These are phyloP conservation scores for Gossypium gossypioides DNA, from an alignment of 441 rosid species.

Conservation along the genomic window DNA sequence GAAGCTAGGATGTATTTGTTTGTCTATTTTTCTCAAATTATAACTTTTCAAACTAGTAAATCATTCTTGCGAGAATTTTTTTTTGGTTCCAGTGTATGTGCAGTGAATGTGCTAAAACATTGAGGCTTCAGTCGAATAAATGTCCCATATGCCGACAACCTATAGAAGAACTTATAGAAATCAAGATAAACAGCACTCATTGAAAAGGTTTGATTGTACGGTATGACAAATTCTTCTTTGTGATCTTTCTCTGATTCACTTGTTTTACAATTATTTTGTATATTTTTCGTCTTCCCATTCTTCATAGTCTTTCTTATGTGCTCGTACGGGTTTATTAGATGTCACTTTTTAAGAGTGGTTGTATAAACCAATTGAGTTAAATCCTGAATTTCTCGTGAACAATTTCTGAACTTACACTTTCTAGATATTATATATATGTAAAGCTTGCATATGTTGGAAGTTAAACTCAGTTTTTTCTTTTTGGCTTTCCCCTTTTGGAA, in stretches of 20 bases:
- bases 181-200: slow-evolving; percentile 44
- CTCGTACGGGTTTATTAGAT: background rate
- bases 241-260: slow-evolving; percentile 7
- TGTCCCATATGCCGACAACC: slow-evolving; percentile 81
- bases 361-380: background rate
- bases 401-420: slow-evolving; percentile 7
- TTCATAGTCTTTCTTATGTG: background rate
- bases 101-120: slow-evolving; percentile 60
- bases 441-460: slow-evolving; percentile 15
- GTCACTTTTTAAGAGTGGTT: background rate
- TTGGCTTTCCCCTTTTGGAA: background rate
- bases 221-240: slow-evolving; percentile 19
- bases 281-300: slow-evolving; percentile 13
- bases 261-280: slow-evolving; percentile 22
- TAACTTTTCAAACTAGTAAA: background rate
- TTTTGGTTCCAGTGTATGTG: slow-evolving; percentile 58
- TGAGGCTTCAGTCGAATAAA: slow-evolving; percentile 60
- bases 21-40: background rate
- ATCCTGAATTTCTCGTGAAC: background rate
- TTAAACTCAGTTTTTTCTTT: background rate
- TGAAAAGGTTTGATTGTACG: slow-evolving; percentile 20
- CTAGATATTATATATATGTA: slow-evolving; percentile 5
- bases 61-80: slow-evolving; percentile 4
- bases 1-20: slow-evolving; percentile 2
- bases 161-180: slow-evolving; percentile 55